Conservation (phyloP, 306 rosid species). For the Dalbergia oliveri region DNA sequence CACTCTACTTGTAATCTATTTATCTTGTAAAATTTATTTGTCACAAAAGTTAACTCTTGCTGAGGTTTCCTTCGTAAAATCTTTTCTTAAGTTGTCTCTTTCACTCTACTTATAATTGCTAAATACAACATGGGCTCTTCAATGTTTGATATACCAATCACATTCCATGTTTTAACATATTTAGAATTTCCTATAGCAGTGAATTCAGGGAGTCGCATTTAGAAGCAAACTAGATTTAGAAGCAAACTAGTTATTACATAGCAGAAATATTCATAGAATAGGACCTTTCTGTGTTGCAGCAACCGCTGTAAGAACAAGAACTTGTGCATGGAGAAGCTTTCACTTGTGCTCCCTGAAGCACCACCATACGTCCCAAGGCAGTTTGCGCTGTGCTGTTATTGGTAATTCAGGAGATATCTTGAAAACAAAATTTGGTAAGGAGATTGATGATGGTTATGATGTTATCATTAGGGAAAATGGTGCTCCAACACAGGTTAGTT, state of each 20-base stretch:
- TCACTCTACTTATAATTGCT: constrained; percentile 6
- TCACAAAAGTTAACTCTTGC: no score
- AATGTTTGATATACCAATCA: neutral
- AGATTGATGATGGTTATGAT: constrained; percentile 88
- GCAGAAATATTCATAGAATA: constrained; percentile 30
- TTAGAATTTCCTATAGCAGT: constrained; percentile 6
- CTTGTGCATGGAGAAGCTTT: constrained; percentile 86
- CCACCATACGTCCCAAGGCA: constrained; percentile 90
- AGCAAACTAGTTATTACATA: constrained; percentile 22
- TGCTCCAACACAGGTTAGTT: constrained; percentile 84
- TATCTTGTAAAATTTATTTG: no score
- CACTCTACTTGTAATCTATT: neutral
- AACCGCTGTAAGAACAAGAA: constrained; percentile 82
- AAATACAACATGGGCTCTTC: constrained; percentile 27
- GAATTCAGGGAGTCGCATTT: constrained; percentile 4
- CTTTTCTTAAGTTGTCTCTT: constrained; percentile 3
- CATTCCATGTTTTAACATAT: constrained; percentile 27
- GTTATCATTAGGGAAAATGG: constrained; percentile 96
- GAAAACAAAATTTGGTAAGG: constrained; percentile 89
- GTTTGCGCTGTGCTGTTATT: constrained; percentile 96
- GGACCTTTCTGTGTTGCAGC: constrained; percentile 60
- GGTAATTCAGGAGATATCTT: constrained; percentile 98
- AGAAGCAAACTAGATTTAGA: constrained; percentile 35
- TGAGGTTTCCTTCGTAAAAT: no score
- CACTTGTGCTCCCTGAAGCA: constrained; percentile 87